Base-by-base conservation (phyloP, 2,329 filamentous ascomycete species). In the Curvularia verruculosa region DNA sequence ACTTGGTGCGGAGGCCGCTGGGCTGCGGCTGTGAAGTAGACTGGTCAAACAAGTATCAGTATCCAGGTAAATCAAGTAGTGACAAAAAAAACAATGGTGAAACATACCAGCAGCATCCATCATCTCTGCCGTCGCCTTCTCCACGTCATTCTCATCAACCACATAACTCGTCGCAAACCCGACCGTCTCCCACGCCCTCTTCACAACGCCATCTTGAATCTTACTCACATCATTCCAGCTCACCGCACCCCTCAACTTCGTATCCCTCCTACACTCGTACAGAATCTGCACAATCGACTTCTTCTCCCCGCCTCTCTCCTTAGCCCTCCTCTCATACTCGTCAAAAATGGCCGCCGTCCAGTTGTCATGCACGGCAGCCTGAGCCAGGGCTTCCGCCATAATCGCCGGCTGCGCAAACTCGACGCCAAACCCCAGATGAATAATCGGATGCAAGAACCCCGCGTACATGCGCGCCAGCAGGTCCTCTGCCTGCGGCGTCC, bases 321-420 rank as follows among this genome's bases (percentile, higher is more conserved):
- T 72, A 0, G 81, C 81, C 1, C 75, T 76, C 47, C 79, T 70
- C 64, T 90, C 87, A 7, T 83, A 78, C 0, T 73, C 75, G 1
- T 81, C 59, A 26, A 95, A 80, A 59, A 88, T 84, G 0, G 74
- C 62, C 1, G 76, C 78, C 1, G 89, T 80, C 74, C 83, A 83
- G 41, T 82, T 77, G 6, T 81, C 78, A 69, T 96, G 91, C 1
- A 92, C 85, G 7, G 89, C 86, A 1, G 89, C 82, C 77, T 96
- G 88, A 0, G 92, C 91, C 18, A 96, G 84, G 1, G 81, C 92
- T 77, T 94, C 86, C 5, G 92, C 91, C 26, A 96, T 82, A 57
- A 96, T 87, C 36, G 89, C 89, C 1, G 91, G 91, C 70, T 96
- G 91, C 9, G 83, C 74, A 79, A 92, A 96, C 72, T 96, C 92